These are phyloP conservation scores for Beta macrorhiza DNA, from an alignment of 179 eudicot genomes.

Conservation along the genomic window DNA sequence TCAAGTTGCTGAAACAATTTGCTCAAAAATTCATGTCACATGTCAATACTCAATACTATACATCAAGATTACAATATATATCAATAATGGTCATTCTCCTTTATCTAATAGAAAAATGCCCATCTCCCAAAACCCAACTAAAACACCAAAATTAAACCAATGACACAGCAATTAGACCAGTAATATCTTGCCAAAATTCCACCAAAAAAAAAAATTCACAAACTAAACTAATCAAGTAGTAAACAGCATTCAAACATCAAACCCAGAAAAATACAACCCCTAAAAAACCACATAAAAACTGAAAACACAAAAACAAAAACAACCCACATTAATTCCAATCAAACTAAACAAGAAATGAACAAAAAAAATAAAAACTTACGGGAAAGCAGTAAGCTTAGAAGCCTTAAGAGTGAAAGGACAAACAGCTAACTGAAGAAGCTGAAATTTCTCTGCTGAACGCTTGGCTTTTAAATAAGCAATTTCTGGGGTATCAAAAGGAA, in stretches of 20 bases:
- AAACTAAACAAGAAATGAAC: neutral
- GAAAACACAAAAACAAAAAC: neutral
- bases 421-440: constrained; percentile 77
- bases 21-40: neutral
- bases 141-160: too few species aligned
- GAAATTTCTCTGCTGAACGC: constrained; percentile 69
- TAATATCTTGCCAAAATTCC: neutral
- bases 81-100: neutral
- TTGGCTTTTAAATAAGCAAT: constrained; percentile 77
- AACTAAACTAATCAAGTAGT: neutral
- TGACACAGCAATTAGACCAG: too few species aligned
- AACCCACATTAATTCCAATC: neutral
- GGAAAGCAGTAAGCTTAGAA: constrained; percentile 64
- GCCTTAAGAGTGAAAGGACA: constrained; percentile 70
- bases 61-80: neutral
- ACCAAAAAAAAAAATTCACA: neutral
- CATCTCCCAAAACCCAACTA: neutral
- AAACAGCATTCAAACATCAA: neutral
- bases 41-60: too few species aligned
- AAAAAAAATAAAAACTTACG: constrained; percentile 40
- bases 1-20: constrained; percentile 8
- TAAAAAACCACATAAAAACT: neutral
- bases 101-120: neutral
- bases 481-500: constrained; percentile 65
- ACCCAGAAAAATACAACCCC: neutral